Evolutionary conservation across 2,329 filamentous ascomycete species (phyloP).

Genomic region (Colletotrichum ledebouriae): DNA sequence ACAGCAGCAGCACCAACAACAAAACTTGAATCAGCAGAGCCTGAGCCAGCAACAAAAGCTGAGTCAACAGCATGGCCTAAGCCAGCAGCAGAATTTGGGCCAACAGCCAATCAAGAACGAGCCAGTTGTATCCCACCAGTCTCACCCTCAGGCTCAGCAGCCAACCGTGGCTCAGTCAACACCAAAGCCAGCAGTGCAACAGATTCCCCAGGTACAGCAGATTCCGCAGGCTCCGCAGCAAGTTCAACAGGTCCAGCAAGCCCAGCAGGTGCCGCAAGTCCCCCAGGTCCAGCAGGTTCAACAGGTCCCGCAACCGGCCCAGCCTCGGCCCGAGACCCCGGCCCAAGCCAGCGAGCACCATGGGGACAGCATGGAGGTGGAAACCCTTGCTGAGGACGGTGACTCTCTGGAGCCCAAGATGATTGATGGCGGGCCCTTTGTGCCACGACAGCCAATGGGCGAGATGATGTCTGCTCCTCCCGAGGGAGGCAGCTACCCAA

Average conservation of each 20-base stretch:
- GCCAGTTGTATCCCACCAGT: constrained; percentile 36
- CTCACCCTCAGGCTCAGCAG: constrained; percentile 34
- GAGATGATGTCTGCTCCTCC: constrained; percentile 73
- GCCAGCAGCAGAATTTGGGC: constrained; percentile 49
- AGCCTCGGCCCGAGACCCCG: constrained; percentile 50
- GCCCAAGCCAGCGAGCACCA: constrained; percentile 55
- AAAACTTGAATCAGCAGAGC: constrained; percentile 50
- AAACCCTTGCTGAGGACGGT: constrained; percentile 60
- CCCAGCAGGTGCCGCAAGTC: constrained; percentile 46
- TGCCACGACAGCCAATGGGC: constrained; percentile 68
- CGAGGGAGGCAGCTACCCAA: constrained; percentile 74
- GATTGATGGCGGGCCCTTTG: constrained; percentile 63
- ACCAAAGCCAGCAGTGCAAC: constrained; percentile 42
- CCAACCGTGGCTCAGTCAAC: constrained; percentile 38
- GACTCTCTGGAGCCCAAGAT: constrained; percentile 64
- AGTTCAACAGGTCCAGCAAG: constrained; percentile 47
- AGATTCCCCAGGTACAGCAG: constrained; percentile 43
- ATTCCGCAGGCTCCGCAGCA: constrained; percentile 44
- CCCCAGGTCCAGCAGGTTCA: constrained; percentile 42
- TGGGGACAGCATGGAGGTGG: constrained; percentile 67
- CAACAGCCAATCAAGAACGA: constrained; percentile 47
- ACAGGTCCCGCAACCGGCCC: constrained; percentile 53
- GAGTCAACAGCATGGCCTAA: constrained; percentile 49
- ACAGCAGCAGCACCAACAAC: constrained; percentile 48
- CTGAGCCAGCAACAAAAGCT: constrained; percentile 51